Evolutionary conservation across 2,329 filamentous ascomycete genomes (phyloP).

Genomic region (Eurotiales sp.): DNA sequence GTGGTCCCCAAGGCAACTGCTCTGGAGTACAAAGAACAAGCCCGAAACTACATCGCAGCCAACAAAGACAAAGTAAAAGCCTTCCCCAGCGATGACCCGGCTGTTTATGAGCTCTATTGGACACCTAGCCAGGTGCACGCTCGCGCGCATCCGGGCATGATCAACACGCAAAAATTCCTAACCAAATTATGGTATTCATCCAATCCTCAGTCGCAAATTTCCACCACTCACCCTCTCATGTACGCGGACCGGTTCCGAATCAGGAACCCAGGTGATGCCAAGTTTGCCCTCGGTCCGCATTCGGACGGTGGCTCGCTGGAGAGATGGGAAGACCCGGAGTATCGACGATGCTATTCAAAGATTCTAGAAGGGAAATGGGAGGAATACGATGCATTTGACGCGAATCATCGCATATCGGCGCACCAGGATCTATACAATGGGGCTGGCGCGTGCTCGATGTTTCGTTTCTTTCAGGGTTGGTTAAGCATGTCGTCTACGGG

Average conservation of each 20-base stretch:
- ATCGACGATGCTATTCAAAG: slow-evolving; percentile 67
- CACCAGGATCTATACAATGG: slow-evolving; percentile 75
- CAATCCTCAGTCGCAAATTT: slow-evolving; percentile 43
- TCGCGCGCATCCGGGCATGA: slow-evolving; percentile 62
- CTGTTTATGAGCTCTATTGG: slow-evolving; percentile 53
- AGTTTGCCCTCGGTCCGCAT: slow-evolving; percentile 70
- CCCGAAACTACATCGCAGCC: slow-evolving; percentile 61
- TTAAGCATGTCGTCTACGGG: slow-evolving; percentile 68
- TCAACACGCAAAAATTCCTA: slow-evolving; percentile 59
- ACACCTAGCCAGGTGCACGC: slow-evolving; percentile 62
- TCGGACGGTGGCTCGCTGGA: slow-evolving; percentile 71
- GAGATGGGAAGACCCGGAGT: slow-evolving; percentile 68
- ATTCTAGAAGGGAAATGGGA: slow-evolving; percentile 77
- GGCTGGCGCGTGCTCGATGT: slow-evolving; percentile 76
- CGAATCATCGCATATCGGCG: slow-evolving; percentile 62
- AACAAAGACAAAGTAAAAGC: slow-evolving; percentile 55
- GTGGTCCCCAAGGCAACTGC: slow-evolving; percentile 64
- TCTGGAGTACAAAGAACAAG: slow-evolving; percentile 60
- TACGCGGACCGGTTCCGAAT: slow-evolving; percentile 73
- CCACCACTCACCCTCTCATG: slow-evolving; percentile 57
- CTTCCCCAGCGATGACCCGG: slow-evolving; percentile 63
- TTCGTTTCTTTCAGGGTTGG: slow-evolving; percentile 90
- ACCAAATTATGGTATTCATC: slow-evolving; percentile 63
- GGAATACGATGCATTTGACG: slow-evolving; percentile 77
- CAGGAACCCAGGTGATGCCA: slow-evolving; percentile 64